Evolutionary conservation across 352 stramenopile genomes (phyloP).

Genomic region (Globisporangium spinosum): DNA sequence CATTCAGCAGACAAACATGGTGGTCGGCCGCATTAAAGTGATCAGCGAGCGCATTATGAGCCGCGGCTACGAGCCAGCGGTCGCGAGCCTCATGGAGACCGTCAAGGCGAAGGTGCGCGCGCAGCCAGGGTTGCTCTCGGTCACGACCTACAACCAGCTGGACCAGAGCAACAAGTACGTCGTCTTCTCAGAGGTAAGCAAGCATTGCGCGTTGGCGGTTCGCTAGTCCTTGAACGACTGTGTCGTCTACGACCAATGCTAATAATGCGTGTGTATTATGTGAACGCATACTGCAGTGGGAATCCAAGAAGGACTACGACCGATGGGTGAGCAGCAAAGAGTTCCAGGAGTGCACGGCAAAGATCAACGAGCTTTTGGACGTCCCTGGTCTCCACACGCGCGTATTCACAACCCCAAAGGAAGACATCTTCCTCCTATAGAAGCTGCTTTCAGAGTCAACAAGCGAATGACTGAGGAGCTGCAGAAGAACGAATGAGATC

Average conservation of each 20-base stretch:
- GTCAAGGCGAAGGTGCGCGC: constrained; percentile 78
- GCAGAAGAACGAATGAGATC: not conserved
- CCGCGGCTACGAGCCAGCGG: constrained; percentile 79
- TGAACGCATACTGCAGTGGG: constrained; percentile 39
- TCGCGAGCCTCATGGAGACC: constrained; percentile 82
- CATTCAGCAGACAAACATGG: constrained; percentile 13
- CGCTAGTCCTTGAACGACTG: not conserved
- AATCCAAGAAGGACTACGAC: constrained; percentile 78
- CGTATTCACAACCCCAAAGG: constrained; percentile 73
- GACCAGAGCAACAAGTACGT: constrained; percentile 86
- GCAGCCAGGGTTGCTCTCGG: constrained; percentile 69
- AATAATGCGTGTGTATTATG: constrained; percentile 2
- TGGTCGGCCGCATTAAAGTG: constrained; percentile 56
- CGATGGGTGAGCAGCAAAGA: constrained; percentile 70
- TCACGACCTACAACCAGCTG: constrained; percentile 74
- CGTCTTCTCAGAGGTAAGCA: constrained; percentile 78
- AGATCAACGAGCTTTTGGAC: constrained; percentile 86
- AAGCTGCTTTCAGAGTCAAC: not conserved
- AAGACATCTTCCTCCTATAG: constrained; percentile 84
- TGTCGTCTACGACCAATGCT: not conserved
- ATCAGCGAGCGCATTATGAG: constrained; percentile 88
- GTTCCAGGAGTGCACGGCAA: constrained; percentile 69
- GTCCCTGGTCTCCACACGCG: constrained; percentile 77
- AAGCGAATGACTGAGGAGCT: not conserved
- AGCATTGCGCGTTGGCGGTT: not conserved